Evolutionary conservation across 2,329 filamentous ascomycete species (phyloP).

Genomic region (Neonectria neomacrospora): DNA sequence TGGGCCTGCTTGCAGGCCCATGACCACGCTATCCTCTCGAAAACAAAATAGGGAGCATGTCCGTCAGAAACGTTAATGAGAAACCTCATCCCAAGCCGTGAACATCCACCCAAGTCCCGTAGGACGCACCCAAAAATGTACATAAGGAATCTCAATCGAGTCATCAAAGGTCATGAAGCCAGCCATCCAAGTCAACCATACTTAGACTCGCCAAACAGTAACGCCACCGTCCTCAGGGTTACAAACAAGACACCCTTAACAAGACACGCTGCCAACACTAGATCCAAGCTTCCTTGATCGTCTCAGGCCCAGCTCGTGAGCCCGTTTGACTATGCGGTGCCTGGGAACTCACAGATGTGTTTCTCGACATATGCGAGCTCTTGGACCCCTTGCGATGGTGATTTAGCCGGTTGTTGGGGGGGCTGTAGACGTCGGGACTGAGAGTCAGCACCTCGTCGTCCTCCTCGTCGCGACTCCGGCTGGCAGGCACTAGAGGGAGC

Average conservation of each 20-base stretch:
- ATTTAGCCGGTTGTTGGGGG: slow-evolving; percentile 41
- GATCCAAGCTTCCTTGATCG: slow-evolving; percentile 26
- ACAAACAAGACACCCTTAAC: background rate
- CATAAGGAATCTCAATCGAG: slow-evolving; percentile 1
- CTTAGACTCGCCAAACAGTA: background rate
- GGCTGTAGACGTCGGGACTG: slow-evolving; percentile 64
- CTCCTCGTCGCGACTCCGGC: slow-evolving; percentile 33
- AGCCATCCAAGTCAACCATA: background rate
- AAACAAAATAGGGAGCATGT: background rate
- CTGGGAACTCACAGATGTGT: slow-evolving; percentile 33
- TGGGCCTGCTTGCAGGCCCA: background rate
- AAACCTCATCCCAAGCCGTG: background rate
- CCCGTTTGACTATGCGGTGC: slow-evolving; percentile 29
- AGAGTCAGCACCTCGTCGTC: slow-evolving; percentile 53
- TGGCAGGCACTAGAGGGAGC: slow-evolving; percentile 52
- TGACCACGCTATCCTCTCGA: background rate
- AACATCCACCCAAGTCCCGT: background rate
- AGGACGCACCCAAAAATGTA: background rate
- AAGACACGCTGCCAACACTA: background rate
- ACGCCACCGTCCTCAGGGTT: background rate
- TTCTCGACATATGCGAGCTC: slow-evolving; percentile 35
- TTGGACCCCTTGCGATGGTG: slow-evolving; percentile 21
- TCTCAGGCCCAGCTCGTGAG: slow-evolving; percentile 20
- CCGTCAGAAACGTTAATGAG: background rate
- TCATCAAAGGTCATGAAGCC: slow-evolving; percentile 17